Percentiles rank a stretch among this genome's conserved stretches.
These are phyloP conservation scores for Trichoderma sp. DNA, from an alignment of 2,329 filamentous ascomycete genomes.

Conservation along the genomic window DNA sequence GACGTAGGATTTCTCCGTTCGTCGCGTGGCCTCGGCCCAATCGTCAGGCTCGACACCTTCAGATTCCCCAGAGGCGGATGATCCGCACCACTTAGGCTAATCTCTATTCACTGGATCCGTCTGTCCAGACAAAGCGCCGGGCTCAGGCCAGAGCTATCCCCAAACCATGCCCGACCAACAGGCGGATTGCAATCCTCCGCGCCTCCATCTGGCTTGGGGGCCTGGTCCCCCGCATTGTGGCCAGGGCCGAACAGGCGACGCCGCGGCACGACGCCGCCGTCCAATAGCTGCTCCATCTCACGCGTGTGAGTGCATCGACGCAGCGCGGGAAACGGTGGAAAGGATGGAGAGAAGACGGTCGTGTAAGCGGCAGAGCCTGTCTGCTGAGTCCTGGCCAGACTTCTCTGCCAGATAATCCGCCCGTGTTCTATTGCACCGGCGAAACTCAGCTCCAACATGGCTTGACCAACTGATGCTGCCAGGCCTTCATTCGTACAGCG, in stretches of 20 bases:
- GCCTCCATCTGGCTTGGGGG: conserved; percentile 11
- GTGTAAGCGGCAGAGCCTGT: conserved; percentile 16
- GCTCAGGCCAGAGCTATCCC: not conserved
- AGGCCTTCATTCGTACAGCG: conserved; percentile 3
- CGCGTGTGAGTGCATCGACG: conserved; percentile 5
- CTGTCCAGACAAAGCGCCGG: conserved; percentile 6
- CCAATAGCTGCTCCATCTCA: conserved; percentile 17
- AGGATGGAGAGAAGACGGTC: not conserved
- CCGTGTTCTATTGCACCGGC: conserved; percentile 11
- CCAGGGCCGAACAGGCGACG: conserved; percentile 15
- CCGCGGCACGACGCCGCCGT: conserved; percentile 3
- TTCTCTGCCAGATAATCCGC: conserved; percentile 16
- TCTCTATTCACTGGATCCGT: conserved; percentile 23
- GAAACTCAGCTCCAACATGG: conserved; percentile 15
- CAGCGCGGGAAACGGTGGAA: not conserved
- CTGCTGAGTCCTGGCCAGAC: conserved; percentile 4
- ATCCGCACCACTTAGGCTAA: conserved; percentile 26
- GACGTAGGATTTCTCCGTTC: conserved; percentile 24
- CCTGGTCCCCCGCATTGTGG: conserved; percentile 13
- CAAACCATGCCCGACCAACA: conserved; percentile 8
- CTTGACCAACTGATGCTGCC: conserved; percentile 10
- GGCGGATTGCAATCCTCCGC: conserved; percentile 14
- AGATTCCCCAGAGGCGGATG: conserved; percentile 22
- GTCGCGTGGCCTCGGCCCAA: conserved; percentile 24
- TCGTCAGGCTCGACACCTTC: not conserved